Conservation (phyloP, 2,329 filamentous ascomycete species). For the Fusarium proliferatum region DNA sequence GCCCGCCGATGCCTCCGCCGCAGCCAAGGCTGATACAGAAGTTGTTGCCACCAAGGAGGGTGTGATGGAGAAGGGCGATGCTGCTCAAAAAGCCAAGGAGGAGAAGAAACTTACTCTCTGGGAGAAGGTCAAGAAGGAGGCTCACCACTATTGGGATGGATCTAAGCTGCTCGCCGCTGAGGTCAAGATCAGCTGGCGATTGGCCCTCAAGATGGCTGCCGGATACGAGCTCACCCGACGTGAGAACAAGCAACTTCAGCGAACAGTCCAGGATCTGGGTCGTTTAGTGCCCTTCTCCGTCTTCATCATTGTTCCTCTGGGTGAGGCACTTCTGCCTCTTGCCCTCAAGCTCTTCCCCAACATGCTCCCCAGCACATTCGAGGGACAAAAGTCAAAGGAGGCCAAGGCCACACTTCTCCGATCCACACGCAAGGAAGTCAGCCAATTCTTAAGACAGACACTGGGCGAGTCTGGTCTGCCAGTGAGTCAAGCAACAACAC, state of each 20-base stretch:
- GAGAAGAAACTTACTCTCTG: constrained; percentile 88
- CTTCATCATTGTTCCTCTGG: constrained; percentile 96
- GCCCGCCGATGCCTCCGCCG: constrained; percentile 45
- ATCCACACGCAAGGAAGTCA: constrained; percentile 92
- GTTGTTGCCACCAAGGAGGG: constrained; percentile 67
- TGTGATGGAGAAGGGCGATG: constrained; percentile 68
- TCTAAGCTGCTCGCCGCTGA: constrained; percentile 94
- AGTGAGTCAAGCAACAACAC: constrained; percentile 82
- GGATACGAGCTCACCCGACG: constrained; percentile 96
- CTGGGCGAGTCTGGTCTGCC: constrained; percentile 94
- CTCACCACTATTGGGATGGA: constrained; percentile 96
- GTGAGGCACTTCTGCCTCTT: constrained; percentile 89
- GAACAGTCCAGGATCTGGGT: constrained; percentile 92
- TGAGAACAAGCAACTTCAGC: constrained; percentile 90
- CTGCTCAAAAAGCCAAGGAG: constrained; percentile 68
- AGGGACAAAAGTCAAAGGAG: constrained; percentile 90
- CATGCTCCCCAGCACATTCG: constrained; percentile 95
- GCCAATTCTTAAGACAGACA: constrained; percentile 87
- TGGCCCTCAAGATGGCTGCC: constrained; percentile 96
- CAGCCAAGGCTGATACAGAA: constrained; percentile 52
- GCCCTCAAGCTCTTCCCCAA: constrained; percentile 97
- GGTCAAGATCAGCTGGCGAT: constrained; percentile 88
- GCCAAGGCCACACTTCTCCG: constrained; percentile 85
- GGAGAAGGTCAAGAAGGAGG: constrained; percentile 96
- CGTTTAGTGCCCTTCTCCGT: constrained; percentile 96